These are phyloP conservation scores for Phanerochaete sordida DNA, from an alignment of 768 basidiomycete species.

Conservation along the genomic window DNA sequence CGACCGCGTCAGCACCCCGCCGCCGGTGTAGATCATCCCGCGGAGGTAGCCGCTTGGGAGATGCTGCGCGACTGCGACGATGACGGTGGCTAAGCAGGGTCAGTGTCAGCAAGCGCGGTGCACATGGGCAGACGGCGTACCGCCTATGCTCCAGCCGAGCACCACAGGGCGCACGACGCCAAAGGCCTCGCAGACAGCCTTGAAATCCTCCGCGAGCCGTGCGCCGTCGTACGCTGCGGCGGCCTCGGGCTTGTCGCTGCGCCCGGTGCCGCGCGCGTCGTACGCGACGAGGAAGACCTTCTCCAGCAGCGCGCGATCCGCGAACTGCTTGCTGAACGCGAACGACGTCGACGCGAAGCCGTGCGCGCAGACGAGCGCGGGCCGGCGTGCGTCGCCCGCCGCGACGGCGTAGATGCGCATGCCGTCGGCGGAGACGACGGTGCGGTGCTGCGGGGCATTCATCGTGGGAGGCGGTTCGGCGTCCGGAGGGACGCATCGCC, in stretches of 20 bases:
- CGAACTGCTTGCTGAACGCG: conserved; percentile 37
- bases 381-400: conserved; percentile 32
- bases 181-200: conserved; percentile 24
- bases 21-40: conserved; percentile 23
- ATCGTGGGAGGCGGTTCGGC: neutral
- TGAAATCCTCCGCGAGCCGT: conserved; percentile 27
- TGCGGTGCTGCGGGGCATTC: neutral
- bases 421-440: conserved; percentile 26
- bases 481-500: no score
- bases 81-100: neutral
- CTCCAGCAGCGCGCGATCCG: conserved; percentile 25
- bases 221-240: conserved; percentile 20
- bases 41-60: conserved; percentile 14
- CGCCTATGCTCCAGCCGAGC: conserved; percentile 15
- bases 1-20: conserved; percentile 16
- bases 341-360: conserved; percentile 34
- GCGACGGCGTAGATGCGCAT: conserved; percentile 38
- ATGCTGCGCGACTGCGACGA: conserved; percentile 7
- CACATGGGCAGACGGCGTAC: conserved; percentile 4
- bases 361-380: conserved; percentile 40
- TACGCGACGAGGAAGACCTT: conserved; percentile 30
- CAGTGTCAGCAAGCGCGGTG: neutral
- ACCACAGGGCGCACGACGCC: conserved; percentile 19
- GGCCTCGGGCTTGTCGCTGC: conserved; percentile 22
- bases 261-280: conserved; percentile 30